Base-by-base conservation (phyloP, 2,329 filamentous ascomycete species). In the Helminthosporium solani region DNA sequence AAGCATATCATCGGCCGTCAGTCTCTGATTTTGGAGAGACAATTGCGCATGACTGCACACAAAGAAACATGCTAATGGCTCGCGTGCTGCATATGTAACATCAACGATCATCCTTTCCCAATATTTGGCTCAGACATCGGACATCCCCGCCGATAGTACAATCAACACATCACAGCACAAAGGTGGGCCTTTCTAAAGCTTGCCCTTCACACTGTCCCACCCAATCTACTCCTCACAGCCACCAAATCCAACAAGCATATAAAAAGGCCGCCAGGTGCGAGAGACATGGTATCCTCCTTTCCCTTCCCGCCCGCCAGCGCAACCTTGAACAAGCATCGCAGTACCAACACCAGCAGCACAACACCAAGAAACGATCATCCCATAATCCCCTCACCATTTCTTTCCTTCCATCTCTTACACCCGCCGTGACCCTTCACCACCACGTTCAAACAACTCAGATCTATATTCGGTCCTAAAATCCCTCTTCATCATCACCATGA, bases 271-370 rank as follows among this genome's bases (percentile, higher is more conserved):
- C 16, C 7, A 34, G 36, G 39, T n/a, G 28, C 28, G 14, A 31
- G 14, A 31, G 28, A 31, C 28, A 31, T 31, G 28, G 28, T 12
- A 31, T 6, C 28, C 9, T n/a, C n/a, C 6, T 23, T 28, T 3
- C 20, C 23, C 28, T 48, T 33, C 18, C 20, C 23, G 14, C 18
- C 20, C 23, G 14, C 40, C 35, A 48, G 35, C 45, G 35, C 34
- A 6, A 5, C 14, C n/a, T 19, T 27, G 11, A 31, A 12, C 19
- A 4, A 38, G n/a, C n/a, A n/a, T n/a, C 21, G 31, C 14, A 9
- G 9, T 25, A 25, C 5, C 9, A 6, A 25, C 23, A 25, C 23
- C 23, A 6, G 5, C 23, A 25, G 23, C 5, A 6, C 23, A 9
- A 40, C 23, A 33, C 5, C 28, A 31, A 19, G 15, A 21, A 30